A percentile compares a stretch with the other conserved stretches of the same genome.
Evolutionary conservation across 75 land plant species (phyloP).

Genomic region (Pseudotsuga menziesii): DNA sequence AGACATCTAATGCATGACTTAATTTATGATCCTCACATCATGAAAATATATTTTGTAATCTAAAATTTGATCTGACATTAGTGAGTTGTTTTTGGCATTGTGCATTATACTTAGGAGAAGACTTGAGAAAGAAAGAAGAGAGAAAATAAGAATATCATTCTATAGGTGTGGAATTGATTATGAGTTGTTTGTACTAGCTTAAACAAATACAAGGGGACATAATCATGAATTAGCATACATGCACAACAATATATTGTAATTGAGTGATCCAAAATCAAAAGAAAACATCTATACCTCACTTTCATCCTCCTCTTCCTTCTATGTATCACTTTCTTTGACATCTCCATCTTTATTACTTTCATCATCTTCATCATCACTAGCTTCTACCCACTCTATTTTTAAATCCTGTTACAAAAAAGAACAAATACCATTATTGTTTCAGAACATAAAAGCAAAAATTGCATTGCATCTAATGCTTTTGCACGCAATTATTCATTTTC

Average conservation of each 20-base stretch:
- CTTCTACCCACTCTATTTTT: slow-evolving; percentile 65
- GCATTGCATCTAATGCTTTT: background rate
- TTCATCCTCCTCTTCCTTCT: slow-evolving; percentile 48
- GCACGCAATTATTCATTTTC: background rate
- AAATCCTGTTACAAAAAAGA: slow-evolving; percentile 39
- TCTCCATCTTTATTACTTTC: slow-evolving; percentile 52
- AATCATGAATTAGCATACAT: background rate
- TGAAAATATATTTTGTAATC: background rate
- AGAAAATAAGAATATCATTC: background rate
- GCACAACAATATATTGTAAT: background rate
- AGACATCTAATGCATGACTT: background rate
- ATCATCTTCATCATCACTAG: slow-evolving; percentile 47
- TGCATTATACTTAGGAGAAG: background rate
- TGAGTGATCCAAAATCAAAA: background rate
- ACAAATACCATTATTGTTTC: background rate
- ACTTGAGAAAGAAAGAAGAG: background rate
- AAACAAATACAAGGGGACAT: background rate
- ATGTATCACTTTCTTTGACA: slow-evolving; percentile 31
- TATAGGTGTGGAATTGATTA: background rate
- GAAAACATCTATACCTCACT: slow-evolving; percentile 28
- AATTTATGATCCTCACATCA: background rate
- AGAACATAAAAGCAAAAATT: background rate
- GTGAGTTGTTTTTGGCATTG: background rate
- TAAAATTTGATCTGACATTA: background rate
- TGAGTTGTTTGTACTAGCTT: background rate